phyloP scores from a whole-genome alignment of 2,329 filamentous ascomycete species.

The Fusarium dlaminii region DNA sequence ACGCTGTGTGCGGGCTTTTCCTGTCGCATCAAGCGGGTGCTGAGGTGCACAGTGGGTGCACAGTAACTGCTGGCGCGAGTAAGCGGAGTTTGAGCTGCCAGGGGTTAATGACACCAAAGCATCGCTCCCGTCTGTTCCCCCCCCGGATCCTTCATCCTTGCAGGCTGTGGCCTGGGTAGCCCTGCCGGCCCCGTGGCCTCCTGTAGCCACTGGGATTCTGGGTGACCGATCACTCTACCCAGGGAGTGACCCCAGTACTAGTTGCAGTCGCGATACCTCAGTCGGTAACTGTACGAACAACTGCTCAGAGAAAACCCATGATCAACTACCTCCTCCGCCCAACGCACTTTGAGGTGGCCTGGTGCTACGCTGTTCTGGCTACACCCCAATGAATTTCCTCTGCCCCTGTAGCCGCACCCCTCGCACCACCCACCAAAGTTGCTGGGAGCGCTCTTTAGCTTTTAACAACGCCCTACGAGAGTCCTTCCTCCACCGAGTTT shows the following conservation, averaged over 20 bases:
- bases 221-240: conserved; percentile 31
- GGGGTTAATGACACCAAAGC: conserved; percentile 38
- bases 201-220: conserved; percentile 26
- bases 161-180: conserved; percentile 27
- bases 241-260: conserved; percentile 24
- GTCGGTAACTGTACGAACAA: conserved; percentile 18
- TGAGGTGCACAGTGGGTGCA: conserved; percentile 25
- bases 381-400: conserved; percentile 36
- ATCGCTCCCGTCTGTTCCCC: conserved; percentile 38
- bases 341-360: conserved; percentile 33
- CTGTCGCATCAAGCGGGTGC: conserved; percentile 33
- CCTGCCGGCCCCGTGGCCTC: conserved; percentile 31
- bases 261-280: conserved; percentile 12
- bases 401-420: conserved; percentile 40
- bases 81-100: conserved; percentile 34
- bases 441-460: conserved; percentile 26
- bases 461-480: conserved; percentile 25
- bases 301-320: conserved; percentile 37
- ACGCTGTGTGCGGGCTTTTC: conserved; percentile 27
- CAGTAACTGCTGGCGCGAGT: conserved; percentile 37
- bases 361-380: conserved; percentile 48
- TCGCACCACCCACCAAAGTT: conserved; percentile 39
- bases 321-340: conserved; percentile 39
- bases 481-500: conserved; percentile 40
- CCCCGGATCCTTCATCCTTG: conserved; percentile 30